These are phyloP conservation scores for Potentilla sterilis DNA, from an alignment of 306 rosid genomes.

Conservation along the genomic window DNA sequence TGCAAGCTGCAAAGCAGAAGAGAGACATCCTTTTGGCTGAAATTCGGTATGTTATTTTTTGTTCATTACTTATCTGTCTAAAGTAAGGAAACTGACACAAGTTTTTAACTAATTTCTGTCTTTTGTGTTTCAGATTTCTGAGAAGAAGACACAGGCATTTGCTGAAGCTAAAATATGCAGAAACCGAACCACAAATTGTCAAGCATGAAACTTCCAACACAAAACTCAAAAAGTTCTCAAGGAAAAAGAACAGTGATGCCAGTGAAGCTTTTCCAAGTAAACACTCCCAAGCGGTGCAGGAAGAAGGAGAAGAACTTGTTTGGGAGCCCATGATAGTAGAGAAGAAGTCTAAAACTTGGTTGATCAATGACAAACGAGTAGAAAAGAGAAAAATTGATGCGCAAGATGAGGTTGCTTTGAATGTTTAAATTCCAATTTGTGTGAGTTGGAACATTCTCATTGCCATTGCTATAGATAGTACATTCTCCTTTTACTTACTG, in stretches of 20 bases:
- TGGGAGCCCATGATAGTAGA: conserved; percentile 20
- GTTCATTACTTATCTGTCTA: neutral
- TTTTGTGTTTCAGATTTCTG: conserved; percentile 45
- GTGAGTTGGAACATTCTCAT: neutral
- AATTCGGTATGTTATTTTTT: conserved; percentile 43
- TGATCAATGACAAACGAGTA: conserved; percentile 13
- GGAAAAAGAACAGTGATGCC: conserved; percentile 15
- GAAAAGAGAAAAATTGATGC: conserved; percentile 40
- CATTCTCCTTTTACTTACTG: neutral
- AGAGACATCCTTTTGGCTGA: conserved; percentile 43
- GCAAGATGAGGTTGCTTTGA: conserved; percentile 37
- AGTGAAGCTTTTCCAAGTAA: neutral
- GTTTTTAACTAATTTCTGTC: neutral
- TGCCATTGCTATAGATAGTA: neutral
- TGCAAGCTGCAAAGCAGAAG: conserved; percentile 26
- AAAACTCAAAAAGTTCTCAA: conserved; percentile 13
- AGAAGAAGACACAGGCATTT: conserved; percentile 38
- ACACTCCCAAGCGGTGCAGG: conserved; percentile 11
- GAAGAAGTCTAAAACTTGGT: conserved; percentile 36
- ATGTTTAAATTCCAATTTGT: conserved; percentile 4
- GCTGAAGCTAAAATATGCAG: conserved; percentile 22
- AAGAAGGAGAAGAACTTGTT: conserved; percentile 18
- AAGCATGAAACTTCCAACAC: conserved; percentile 20
- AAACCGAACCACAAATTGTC: conserved; percentile 25
- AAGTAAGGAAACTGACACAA: neutral